phyloP scores from a whole-genome alignment of 1,284 basidiomycete species.

The Erythrobasidium hasegawianum region DNA sequence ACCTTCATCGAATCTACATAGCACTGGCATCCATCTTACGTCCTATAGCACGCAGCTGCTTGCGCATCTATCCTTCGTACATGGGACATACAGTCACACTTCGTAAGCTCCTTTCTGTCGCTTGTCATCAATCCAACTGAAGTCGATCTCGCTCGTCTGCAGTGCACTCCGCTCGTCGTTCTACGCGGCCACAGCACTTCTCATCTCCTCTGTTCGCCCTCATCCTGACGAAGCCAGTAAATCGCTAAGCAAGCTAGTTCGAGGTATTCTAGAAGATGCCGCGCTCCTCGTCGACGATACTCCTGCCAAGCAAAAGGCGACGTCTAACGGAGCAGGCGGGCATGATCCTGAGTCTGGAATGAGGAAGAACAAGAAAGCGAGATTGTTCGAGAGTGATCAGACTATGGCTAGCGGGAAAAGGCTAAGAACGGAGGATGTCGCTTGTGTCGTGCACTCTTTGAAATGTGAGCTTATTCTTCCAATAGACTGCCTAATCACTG shows the following conservation, averaged over 20 bases:
- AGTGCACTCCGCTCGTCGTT: constrained; percentile 9
- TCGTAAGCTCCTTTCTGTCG: constrained; percentile 11
- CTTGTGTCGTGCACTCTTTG: constrained; percentile 13
- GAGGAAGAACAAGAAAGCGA: constrained; percentile 22
- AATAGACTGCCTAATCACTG: neutral
- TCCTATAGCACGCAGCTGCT: constrained; percentile 9
- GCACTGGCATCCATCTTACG: constrained; percentile 6
- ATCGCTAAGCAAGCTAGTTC: constrained; percentile 21
- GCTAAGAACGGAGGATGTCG: neutral
- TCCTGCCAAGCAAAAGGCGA: neutral
- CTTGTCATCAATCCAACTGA: no score
- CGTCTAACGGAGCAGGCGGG: neutral
- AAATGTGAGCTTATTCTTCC: constrained; percentile 12
- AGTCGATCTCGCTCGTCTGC: neutral
- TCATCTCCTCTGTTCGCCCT: constrained; percentile 2
- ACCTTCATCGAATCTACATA: neutral
- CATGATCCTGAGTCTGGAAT: neutral
- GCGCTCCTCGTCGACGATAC: constrained; percentile 14
- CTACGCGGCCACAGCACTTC: constrained; percentile 17
- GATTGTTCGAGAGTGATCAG: constrained; percentile 33
- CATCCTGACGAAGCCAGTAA: constrained; percentile 22
- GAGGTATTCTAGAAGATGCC: constrained; percentile 14
- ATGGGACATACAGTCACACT: constrained; percentile 12
- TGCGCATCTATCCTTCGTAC: constrained; percentile 8
- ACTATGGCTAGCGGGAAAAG: constrained; percentile 17